Conservation (phyloP, 2,329 filamentous ascomycete species). For the Aspergillus texensis region DNA sequence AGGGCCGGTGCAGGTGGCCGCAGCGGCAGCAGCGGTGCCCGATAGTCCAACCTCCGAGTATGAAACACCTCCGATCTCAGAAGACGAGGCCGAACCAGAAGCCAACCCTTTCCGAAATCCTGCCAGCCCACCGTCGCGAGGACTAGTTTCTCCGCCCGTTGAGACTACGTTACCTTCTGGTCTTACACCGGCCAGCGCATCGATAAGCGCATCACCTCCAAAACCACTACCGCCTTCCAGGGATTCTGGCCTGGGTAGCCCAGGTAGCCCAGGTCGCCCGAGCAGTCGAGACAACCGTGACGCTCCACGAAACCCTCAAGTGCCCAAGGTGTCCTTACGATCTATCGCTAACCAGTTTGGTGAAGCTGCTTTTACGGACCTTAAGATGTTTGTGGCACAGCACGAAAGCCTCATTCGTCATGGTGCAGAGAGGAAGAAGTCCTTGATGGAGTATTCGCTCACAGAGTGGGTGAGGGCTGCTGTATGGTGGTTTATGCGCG, state of each 20-base stretch:
- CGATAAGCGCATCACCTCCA: conserved; percentile 22
- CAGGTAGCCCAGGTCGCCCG: conserved; percentile 19
- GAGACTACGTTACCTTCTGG: conserved; percentile 29
- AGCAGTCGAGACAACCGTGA: conserved; percentile 19
- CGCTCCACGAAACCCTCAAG: conserved; percentile 24
- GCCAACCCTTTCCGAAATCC: conserved; percentile 32
- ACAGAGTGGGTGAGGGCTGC: conserved; percentile 71
- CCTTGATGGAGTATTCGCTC: conserved; percentile 64
- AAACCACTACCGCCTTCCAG: conserved; percentile 13
- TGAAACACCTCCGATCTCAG: conserved; percentile 33
- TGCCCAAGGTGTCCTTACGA: conserved; percentile 39
- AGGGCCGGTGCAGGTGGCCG: conserved; percentile 8
- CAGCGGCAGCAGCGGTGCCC: conserved; percentile 12
- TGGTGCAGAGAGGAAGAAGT: conserved; percentile 73
- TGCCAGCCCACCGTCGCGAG: conserved; percentile 24
- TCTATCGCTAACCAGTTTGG: conserved; percentile 49
- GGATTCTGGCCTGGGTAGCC: conserved; percentile 12
- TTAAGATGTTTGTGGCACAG: conserved; percentile 70
- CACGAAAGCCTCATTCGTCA: conserved; percentile 75
- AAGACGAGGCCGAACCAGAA: conserved; percentile 26
- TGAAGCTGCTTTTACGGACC: conserved; percentile 70
- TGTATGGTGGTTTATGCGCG: conserved; percentile 88
- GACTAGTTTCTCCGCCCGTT: conserved; percentile 25
- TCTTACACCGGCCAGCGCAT: conserved; percentile 25
- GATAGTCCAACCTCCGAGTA: conserved; percentile 29